Evolutionary conservation across 2,329 filamentous ascomycete genomes (phyloP).

Genomic region (Sporothrix brunneoviolacea): DNA sequence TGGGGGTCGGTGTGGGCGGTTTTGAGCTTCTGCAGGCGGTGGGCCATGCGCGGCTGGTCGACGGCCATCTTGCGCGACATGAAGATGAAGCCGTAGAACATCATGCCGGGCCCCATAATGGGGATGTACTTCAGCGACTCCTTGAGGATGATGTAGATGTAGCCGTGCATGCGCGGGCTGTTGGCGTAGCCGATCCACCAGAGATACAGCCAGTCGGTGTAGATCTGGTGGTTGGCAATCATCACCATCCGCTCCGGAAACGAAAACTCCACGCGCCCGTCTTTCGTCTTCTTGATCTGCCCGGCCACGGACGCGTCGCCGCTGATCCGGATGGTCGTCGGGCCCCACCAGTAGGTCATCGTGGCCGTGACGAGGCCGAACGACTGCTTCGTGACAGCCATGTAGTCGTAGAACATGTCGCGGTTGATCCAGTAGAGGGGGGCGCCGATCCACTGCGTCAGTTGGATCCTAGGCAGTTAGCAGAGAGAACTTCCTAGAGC

Average conservation of each 20-base stretch:
- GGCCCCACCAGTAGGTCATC: conserved; percentile 83
- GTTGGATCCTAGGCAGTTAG: conserved; percentile 46
- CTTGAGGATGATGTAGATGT: conserved; percentile 85
- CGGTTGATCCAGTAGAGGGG: conserved; percentile 71
- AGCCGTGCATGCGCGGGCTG: conserved; percentile 68
- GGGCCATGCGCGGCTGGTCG: conserved; percentile 67
- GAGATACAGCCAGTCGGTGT: conserved; percentile 86
- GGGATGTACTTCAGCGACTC: conserved; percentile 79
- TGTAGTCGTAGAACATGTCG: conserved; percentile 77
- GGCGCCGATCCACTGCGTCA: conserved; percentile 68
- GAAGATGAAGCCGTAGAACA: conserved; percentile 87
- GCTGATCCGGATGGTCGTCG: conserved; percentile 73
- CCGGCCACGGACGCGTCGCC: conserved; percentile 73
- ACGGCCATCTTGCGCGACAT: conserved; percentile 83
- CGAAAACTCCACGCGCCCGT: conserved; percentile 68
- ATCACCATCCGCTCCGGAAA: conserved; percentile 78
- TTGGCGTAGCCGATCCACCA: conserved; percentile 92
- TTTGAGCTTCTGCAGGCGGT: conserved; percentile 66
- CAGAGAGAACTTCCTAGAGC: neutral
- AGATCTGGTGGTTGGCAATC: conserved; percentile 84
- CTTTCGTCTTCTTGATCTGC: conserved; percentile 62
- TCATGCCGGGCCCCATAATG: conserved; percentile 71
- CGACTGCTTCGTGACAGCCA: conserved; percentile 77
- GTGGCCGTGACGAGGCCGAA: conserved; percentile 74
- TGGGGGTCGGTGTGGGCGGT: conserved; percentile 45